Evolutionary conservation across 257 asterid species (phyloP), one percentile per base, ranked within the genome.

Genomic region (Solanum medicagineum): DNA sequence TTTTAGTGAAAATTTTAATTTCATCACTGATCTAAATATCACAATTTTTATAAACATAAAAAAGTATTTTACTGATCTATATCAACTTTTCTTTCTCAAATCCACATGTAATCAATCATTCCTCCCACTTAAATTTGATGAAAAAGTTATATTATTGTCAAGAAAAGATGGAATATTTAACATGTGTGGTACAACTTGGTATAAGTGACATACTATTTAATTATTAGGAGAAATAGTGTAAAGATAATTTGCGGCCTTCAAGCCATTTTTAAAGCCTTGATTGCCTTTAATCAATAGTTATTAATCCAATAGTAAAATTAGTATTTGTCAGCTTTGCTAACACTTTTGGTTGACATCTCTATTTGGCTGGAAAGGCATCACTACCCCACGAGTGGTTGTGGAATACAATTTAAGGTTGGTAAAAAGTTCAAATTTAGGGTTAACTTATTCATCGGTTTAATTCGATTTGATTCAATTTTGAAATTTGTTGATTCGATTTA

Each of bases 371-470:
- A 32, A 62, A 24, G 70, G 8, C 70, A 24, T 62, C 17, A 4
- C 51, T 49, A 4, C 51, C 77, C 0, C 77, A 69, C 77, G 51
- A 36, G 51, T 9, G 75, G 75, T 16, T 16, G 51, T 29, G 8
- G n/a, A 57, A 6, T 8, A 7, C 47, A 44, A 44, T 42, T 42
- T 42, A 42, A 42, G 45, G 45, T 42, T 6, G 7, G 45, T 42
- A 7, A 42, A 32, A 32, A 32, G 36, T 32, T 32, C 36, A 32
- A 32, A 32, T 32, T 32, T 32, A 2, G 36, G 36, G 36, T 32
- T 32, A 2, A 3, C 36, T 2, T 32, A 32, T 32, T 32, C 0
- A 32, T 36, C 8, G 15, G 0, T 59, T 4, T 11, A 0, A 3
- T 59, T 59, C 0, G n/a, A 0, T n/a, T 59, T 0, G 14, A 57